phyloP scores from a whole-genome alignment of 345 rosid genomes.

The Sapria himalayana region DNA sequence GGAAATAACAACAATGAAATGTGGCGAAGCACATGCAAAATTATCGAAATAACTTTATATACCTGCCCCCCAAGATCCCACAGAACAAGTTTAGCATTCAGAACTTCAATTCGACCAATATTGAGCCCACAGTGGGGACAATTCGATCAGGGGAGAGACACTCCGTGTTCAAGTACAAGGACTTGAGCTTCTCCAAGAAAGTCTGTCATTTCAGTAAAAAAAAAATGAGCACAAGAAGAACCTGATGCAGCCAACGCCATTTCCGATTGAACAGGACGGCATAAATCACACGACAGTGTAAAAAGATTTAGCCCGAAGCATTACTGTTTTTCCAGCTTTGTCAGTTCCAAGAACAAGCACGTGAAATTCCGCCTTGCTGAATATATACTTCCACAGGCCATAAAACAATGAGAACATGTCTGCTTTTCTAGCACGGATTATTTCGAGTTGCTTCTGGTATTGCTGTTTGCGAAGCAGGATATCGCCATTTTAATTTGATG shows the following conservation, averaged over 20 bases:
- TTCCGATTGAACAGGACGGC: not conserved
- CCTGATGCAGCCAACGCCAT: not conserved
- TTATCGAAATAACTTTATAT: too few species aligned
- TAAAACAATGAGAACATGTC: conserved; percentile 93
- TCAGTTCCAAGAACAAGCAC: conserved; percentile 95
- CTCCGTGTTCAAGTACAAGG: conserved; percentile 53
- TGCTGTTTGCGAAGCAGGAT: too few species aligned
- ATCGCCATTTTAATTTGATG: too few species aligned
- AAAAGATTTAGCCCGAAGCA: conserved; percentile 1
- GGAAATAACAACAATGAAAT: too few species aligned
- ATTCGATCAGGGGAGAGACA: conserved; percentile 95
- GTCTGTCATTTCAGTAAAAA: conserved; percentile 24
- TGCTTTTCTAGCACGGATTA: conserved; percentile 8
- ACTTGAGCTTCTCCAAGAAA: conserved; percentile 83
- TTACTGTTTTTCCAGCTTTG: conserved; percentile 94
- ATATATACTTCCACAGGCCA: conserved; percentile 74
- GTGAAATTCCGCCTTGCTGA: conserved; percentile 76
- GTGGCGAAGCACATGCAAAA: too few species aligned
- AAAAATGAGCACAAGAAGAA: conserved; percentile 4
- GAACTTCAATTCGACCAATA: conserved; percentile 68
- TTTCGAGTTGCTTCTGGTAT: conserved; percentile 7
- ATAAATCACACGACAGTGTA: not conserved
- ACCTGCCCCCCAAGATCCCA: conserved; percentile 99
- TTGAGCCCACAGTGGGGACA: conserved; percentile 98
- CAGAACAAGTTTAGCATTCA: conserved; percentile 68